Base-by-base conservation (phyloP, 768 basidiomycete species). In the Boletus coccyginus region DNA sequence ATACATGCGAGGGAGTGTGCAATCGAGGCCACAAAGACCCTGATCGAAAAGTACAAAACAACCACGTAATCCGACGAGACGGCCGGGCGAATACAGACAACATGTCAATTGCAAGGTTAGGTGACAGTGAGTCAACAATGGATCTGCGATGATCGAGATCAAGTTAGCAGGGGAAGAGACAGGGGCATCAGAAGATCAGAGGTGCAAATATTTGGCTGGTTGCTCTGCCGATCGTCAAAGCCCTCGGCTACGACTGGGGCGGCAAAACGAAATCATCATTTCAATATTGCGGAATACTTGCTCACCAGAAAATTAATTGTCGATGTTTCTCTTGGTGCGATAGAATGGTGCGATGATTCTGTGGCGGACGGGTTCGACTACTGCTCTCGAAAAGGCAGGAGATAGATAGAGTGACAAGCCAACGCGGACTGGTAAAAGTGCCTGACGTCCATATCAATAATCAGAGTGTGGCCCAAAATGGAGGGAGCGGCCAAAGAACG, bases 351-450 rank as follows among this genome's bases (percentile, higher is more conserved):
- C 62, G 27, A 63, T 29, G 33, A 70, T 52, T 21, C 41, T 53
- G 29, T 45, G 74, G 45, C 82, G 75, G 41, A 86, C 66, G 9
- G 91, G 90, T 45, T 88, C 84, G 10, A 92, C 64, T n/a, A 87
- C 62, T 5, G 74, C 55, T 55, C 90, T 76, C 5, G 90, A 88
- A 68, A 93, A 90, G 31, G 78, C 76, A 11, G 92, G 91, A 1
- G 90, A 77, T 3, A 88, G 72, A 68, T 88, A 92, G 31, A 93
- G 56, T 2, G 90, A 91, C 1, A 83, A 65, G 0, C 81, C 90
- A 58, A 94, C 81, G 14, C 92, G 81, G 21, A 86, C 64, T 16
- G 92, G 92, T 6, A 93, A 68, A 11, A 92, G 64, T 1, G 88
- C 89, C 92, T 94, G 50, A 24, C 24, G 35, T 40, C n/a, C 27